Conservation (phyloP, 2,329 filamentous ascomycete genomes). For the Aulographum hederae region DNA sequence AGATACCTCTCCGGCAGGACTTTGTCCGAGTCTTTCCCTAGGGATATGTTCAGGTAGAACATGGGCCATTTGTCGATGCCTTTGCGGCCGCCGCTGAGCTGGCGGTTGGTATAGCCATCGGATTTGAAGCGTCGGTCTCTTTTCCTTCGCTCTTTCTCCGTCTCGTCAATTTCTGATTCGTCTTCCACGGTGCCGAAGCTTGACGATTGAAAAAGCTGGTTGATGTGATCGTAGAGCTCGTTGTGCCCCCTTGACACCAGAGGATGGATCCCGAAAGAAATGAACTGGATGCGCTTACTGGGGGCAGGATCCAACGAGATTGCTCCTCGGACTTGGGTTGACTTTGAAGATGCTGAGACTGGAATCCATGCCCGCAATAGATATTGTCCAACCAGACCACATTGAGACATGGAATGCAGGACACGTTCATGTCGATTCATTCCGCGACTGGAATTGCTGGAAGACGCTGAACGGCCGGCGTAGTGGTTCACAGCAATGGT, state of each 20-base stretch:
- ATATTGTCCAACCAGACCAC: conserved; percentile 38
- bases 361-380: conserved; percentile 47
- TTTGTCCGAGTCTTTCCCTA: conserved; percentile 10
- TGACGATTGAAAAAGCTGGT: conserved; percentile 57
- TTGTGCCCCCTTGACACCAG: conserved; percentile 40
- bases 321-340: conserved; percentile 46
- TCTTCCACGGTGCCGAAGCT: conserved; percentile 51
- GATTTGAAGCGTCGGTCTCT: conserved; percentile 25
- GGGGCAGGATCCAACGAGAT: conserved; percentile 55
- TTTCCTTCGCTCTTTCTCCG: conserved; percentile 16
- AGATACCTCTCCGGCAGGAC: conserved; percentile 9
- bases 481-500: conserved; percentile 14
- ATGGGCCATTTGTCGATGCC: conserved; percentile 70
- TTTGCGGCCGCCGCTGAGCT: conserved; percentile 37
- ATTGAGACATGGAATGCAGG: conserved; percentile 44
- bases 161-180: conserved; percentile 14
- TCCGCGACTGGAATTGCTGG: neutral
- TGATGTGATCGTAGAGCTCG: conserved; percentile 59
- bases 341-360: conserved; percentile 45
- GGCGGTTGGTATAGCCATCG: conserved; percentile 30
- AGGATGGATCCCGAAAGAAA: conserved; percentile 59
- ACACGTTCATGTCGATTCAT: conserved; percentile 12
- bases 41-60: conserved; percentile 59
- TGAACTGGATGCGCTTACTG: conserved; percentile 58
- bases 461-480: neutral